These are phyloP conservation scores for Colletotrichum liaoningense DNA, from an alignment of 2,329 filamentous ascomycete species.

Conservation along the genomic window DNA sequence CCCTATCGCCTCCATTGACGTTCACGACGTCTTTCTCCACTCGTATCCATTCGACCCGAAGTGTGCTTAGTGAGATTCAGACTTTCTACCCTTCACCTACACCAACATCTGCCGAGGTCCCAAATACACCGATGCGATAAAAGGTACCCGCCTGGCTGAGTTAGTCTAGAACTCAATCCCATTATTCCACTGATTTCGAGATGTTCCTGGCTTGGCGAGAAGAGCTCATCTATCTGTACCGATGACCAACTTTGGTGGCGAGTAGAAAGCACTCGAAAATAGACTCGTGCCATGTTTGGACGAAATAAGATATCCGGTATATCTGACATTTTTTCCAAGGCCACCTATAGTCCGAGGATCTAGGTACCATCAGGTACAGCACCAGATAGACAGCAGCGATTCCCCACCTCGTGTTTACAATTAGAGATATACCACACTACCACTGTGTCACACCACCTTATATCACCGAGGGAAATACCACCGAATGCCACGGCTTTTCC, in stretches of 20 bases:
- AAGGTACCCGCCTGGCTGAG: neutral
- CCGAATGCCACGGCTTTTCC: neutral
- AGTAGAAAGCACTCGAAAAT: neutral
- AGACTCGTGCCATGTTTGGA: constrained; percentile 4
- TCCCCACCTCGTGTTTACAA: neutral
- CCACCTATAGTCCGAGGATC: neutral
- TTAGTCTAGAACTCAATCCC: neutral
- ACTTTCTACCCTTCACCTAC: neutral
- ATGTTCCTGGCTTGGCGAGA: neutral
- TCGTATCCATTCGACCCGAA: neutral
- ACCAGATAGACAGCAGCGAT: neutral
- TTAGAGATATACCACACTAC: neutral
- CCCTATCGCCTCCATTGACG: neutral
- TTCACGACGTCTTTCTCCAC: neutral
- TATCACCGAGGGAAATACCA: neutral
- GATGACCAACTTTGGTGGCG: neutral
- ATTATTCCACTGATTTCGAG: neutral
- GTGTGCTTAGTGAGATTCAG: neutral
- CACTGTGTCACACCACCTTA: too few relatives aligned
- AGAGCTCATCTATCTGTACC: too few relatives aligned
- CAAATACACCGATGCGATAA: neutral
- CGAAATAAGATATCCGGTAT: neutral
- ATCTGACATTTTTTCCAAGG: neutral
- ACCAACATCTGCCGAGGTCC: neutral
- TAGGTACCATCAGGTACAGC: neutral